phyloP scores from a whole-genome alignment of 1,284 basidiomycete species.

The Fomitopsis pinicola region DNA sequence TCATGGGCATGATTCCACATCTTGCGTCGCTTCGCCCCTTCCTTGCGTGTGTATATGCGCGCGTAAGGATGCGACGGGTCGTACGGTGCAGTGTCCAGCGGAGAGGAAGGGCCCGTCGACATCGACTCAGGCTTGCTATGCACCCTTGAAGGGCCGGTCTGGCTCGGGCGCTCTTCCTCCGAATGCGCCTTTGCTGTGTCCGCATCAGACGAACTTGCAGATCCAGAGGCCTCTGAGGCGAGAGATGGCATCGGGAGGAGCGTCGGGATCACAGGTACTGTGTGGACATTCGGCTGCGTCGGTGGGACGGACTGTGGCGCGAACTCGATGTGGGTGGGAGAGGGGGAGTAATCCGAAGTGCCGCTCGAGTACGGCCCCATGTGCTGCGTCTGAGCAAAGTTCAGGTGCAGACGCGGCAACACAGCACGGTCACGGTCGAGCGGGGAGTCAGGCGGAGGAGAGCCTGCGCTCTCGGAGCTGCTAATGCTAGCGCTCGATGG shows the following conservation, averaged over 20 bases:
- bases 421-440: background rate
- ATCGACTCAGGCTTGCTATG: background rate
- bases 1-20: conserved; percentile 75
- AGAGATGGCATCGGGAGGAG: background rate
- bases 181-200: background rate
- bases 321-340: conserved; percentile 5
- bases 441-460: background rate
- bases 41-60: conserved; percentile 57
- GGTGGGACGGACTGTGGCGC: background rate
- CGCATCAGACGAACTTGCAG: background rate
- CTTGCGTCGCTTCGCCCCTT: conserved; percentile 59
- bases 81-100: conserved; percentile 11
- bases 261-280: conserved; percentile 1
- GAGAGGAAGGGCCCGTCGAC: background rate
- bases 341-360: background rate
- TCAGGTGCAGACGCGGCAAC: background rate
- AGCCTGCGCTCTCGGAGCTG: background rate
- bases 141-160: conserved; percentile 1
- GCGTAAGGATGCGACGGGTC: conserved; percentile 60
- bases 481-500: background rate
- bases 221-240: background rate
- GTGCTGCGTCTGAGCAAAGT: background rate
- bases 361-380: background rate
- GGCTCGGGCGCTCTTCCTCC: conserved; percentile 1
- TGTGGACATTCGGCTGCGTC: background rate